Percentiles rank a stretch among this genome's conserved stretches.
Conservation (phyloP, 257 asterid genomes). For the Ligustrum vulgare region DNA sequence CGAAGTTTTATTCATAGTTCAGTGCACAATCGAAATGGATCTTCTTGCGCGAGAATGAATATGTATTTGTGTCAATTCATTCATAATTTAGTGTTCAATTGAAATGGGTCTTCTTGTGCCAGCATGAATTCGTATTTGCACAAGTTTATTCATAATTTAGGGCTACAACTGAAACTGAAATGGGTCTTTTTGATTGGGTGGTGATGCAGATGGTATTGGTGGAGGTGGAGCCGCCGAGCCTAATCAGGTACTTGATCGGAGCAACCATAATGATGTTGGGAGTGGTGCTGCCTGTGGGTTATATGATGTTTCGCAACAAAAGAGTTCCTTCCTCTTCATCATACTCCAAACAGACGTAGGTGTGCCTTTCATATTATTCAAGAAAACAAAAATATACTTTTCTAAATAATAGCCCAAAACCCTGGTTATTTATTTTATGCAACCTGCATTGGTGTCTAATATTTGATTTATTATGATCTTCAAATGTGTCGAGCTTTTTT, state of each 20-base stretch:
- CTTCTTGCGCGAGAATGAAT: background rate
- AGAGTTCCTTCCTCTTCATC: conserved; percentile 78
- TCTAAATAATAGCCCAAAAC: conserved; percentile 3
- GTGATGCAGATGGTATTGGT: conserved; percentile 50
- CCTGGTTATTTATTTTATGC: background rate
- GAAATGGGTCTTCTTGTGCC: background rate
- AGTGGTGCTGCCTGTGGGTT: conserved; percentile 83
- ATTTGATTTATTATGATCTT: background rate
- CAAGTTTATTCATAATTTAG: no score
- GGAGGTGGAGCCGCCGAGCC: conserved; percentile 85
- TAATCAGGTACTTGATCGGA: conserved; percentile 77
- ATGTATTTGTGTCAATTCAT: background rate
- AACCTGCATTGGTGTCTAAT: conserved; percentile 17
- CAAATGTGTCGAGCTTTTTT: background rate
- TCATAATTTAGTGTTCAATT: background rate
- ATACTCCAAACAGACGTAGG: conserved; percentile 99
- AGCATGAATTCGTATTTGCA: no score
- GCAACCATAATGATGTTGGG: conserved; percentile 84
- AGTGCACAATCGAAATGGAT: background rate
- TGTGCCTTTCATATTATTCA: conserved; percentile 48
- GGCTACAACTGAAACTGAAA: no score
- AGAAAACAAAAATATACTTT: background rate
- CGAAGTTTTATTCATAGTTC: background rate
- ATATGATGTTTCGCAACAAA: conserved; percentile 93
- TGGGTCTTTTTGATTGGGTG: background rate